Conservation (phyloP, 495 filamentous ascomycete genomes). For the Penicillium tannophilum region DNA sequence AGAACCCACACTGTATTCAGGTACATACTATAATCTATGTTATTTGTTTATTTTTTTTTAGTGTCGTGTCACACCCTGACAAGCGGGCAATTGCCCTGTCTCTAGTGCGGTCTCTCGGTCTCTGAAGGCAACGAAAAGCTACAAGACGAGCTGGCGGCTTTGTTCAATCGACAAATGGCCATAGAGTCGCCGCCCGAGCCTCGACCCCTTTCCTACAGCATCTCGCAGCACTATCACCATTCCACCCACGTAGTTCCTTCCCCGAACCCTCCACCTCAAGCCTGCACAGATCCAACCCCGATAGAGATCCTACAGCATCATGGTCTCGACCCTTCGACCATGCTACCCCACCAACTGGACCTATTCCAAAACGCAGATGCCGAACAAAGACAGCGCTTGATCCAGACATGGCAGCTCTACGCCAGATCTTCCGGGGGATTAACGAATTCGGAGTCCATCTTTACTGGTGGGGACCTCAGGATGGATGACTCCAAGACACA, state of each 20-base stretch:
- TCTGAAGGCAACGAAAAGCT: slow-evolving; percentile 49
- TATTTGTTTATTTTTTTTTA: not conserved
- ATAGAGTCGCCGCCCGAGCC: slow-evolving; percentile 29
- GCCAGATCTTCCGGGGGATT: slow-evolving; percentile 26
- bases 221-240: slow-evolving; percentile 77
- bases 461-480: slow-evolving; percentile 48
- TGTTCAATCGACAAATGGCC: slow-evolving; percentile 66
- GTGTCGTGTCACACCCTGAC: slow-evolving; percentile 10
- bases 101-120: slow-evolving; percentile 43
- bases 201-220: slow-evolving; percentile 59
- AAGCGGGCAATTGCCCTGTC: not conserved
- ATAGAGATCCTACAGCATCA: slow-evolving; percentile 46
- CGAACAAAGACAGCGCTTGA: slow-evolving; percentile 58
- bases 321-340: slow-evolving; percentile 53
- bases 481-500: slow-evolving; percentile 44
- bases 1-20: slow-evolving; percentile 41
- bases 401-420: slow-evolving; percentile 69
- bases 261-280: slow-evolving; percentile 3
- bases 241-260: slow-evolving; percentile 55
- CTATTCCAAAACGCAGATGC: slow-evolving; percentile 62
- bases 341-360: slow-evolving; percentile 59
- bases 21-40: slow-evolving; percentile 21
- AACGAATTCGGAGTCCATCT: slow-evolving; percentile 6
- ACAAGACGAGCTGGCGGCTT: slow-evolving; percentile 66
- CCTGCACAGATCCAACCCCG: not conserved